phyloP scores from a whole-genome alignment of 108 stramenopile species.

The Nitzschia putrida region DNA sequence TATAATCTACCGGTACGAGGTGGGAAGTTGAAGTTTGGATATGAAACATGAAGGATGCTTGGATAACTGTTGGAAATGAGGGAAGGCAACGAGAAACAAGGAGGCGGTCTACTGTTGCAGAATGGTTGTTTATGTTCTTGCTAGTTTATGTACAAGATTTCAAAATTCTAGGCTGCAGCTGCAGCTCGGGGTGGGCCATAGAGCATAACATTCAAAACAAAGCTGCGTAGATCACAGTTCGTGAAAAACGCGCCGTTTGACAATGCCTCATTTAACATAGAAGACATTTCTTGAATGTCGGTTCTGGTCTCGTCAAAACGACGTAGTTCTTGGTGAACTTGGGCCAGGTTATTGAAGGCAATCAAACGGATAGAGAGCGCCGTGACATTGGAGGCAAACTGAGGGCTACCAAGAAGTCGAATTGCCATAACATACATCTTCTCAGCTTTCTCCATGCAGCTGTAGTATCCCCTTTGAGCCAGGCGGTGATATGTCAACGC shows the following conservation, averaged over 20 bases:
- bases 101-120: no score
- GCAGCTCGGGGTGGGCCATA: conserved; percentile 1
- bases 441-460: conserved; percentile 3
- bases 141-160: conserved; percentile 1
- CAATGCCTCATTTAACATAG: background rate
- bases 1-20: no score
- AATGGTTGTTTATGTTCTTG: background rate
- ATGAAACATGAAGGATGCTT: no score
- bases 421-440: conserved; percentile 6
- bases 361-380: conserved; percentile 3
- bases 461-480: background rate
- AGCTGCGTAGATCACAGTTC: background rate
- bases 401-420: background rate
- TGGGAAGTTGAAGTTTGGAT: no score
- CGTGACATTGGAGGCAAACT: background rate
- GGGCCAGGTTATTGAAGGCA: conserved; percentile 7
- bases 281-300: background rate
- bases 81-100: no score
- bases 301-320: background rate
- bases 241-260: conserved; percentile 1
- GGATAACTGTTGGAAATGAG: background rate
- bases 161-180: conserved; percentile 4
- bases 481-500: conserved; percentile 12
- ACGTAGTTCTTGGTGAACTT: background rate
- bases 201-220: conserved; percentile 7